Evolutionary conservation across 176 grass and related monocot species (phyloP).

Genomic region (Oryza glumipatula): DNA sequence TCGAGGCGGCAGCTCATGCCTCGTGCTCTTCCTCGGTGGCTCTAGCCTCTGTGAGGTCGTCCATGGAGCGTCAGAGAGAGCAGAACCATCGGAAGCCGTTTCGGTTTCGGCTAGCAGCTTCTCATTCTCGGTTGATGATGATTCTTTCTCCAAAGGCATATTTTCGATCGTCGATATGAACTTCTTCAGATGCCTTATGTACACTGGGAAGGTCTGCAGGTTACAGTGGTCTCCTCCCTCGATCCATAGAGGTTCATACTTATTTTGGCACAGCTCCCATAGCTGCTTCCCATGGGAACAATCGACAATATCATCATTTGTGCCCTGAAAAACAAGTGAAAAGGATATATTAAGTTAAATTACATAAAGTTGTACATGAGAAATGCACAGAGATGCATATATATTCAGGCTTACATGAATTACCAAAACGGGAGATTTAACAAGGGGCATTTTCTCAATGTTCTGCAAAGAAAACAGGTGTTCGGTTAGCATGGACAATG

Average conservation of each 20-base stretch:
- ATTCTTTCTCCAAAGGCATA: slow-evolving; percentile 38
- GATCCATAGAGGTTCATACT: slow-evolving; percentile 94
- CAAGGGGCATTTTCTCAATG: slow-evolving; percentile 77
- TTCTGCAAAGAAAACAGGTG: slow-evolving; percentile 65
- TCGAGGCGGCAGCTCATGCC: slow-evolving; percentile 38
- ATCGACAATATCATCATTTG: slow-evolving; percentile 72
- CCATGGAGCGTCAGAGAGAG: slow-evolving; percentile 51
- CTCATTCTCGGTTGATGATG: slow-evolving; percentile 33
- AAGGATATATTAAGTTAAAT: background rate
- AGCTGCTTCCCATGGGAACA: slow-evolving; percentile 84
- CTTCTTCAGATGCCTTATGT: slow-evolving; percentile 74
- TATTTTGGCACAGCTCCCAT: slow-evolving; percentile 82
- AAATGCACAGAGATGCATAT: slow-evolving; percentile 4
- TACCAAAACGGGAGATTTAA: slow-evolving; percentile 80
- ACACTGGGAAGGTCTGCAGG: slow-evolving; percentile 77
- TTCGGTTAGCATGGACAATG: slow-evolving; percentile 22
- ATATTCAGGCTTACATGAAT: slow-evolving; percentile 79
- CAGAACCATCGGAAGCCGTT: slow-evolving; percentile 27
- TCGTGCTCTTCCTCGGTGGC: slow-evolving; percentile 44
- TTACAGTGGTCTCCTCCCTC: slow-evolving; percentile 85
- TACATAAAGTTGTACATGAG: slow-evolving; percentile 5
- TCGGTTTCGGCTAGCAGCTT: slow-evolving; percentile 43
- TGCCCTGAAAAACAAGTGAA: slow-evolving; percentile 61
- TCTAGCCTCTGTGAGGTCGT: slow-evolving; percentile 58
- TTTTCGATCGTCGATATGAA: slow-evolving; percentile 76